phyloP scores from a whole-genome alignment of 1,139 yeast genomes.

The Geotrichum cucujoidarum region DNA sequence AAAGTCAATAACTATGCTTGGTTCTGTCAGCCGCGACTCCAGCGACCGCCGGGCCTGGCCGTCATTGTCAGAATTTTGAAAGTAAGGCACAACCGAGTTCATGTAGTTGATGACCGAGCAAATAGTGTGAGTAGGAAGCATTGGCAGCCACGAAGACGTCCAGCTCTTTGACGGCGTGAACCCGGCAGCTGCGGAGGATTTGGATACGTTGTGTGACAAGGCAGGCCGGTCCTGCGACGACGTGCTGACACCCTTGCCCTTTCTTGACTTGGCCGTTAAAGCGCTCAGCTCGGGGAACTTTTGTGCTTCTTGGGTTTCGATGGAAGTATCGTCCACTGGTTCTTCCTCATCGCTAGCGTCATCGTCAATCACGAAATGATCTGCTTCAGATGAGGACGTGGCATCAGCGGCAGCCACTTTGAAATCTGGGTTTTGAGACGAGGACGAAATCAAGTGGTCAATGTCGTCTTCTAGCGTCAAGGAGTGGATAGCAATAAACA shows the following conservation, averaged over 20 bases:
- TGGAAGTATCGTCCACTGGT: conserved; percentile 1
- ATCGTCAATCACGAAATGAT: conserved; percentile 21
- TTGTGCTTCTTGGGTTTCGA: conserved; percentile 16
- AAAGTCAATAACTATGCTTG: conserved; percentile 28
- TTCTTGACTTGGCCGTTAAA: conserved; percentile 1
- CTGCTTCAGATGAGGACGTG: conserved; percentile 1
- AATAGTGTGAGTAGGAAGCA: conserved; percentile 21
- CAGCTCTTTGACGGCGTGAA: conserved; percentile 14
- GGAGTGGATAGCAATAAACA: conserved; percentile 22
- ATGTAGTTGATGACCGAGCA: conserved; percentile 14
- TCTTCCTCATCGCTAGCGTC: conserved; percentile 34
- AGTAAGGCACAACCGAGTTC: conserved; percentile 15
- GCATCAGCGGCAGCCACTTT: conserved; percentile 3
- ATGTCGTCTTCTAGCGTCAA: conserved; percentile 24
- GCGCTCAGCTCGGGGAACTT: conserved; percentile 11
- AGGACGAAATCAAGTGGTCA: conserved; percentile 19
- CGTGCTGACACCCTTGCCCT: conserved; percentile 18
- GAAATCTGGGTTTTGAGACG: conserved; percentile 8
- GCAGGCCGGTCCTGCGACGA: background rate
- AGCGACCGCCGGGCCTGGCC: conserved; percentile 5
- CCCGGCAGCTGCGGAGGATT: background rate
- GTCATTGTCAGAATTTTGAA: conserved; percentile 6
- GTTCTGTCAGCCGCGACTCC: conserved; percentile 22
- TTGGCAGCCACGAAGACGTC: conserved; percentile 21
- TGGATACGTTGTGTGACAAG: background rate